Base-by-base conservation (phyloP, 495 filamentous ascomycete species). In the Penicillium pulvis region DNA sequence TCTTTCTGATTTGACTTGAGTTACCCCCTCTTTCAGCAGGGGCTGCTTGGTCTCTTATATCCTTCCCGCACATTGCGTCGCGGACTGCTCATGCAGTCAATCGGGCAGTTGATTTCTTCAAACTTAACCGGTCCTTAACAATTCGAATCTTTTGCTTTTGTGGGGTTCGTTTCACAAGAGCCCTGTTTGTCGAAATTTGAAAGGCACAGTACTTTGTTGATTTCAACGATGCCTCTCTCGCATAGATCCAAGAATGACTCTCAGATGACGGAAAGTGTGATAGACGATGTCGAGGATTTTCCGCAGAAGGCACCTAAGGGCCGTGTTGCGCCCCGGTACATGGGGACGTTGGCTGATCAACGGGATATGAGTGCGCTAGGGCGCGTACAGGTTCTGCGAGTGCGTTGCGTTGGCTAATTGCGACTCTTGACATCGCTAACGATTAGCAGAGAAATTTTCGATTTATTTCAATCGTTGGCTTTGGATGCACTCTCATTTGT, bases 381-480 rank as follows among this genome's bases (percentile, higher is more conserved):
- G 6, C 65, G 72, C 64, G 68, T 70, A 7, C 77, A 80, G 49
- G 74, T 79, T 39, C 58, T 80, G n/a, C 66, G 77, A 52, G 75
- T 80, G 60, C 58, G 71, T 60, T 41, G 14, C 24, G 3, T 51
- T 12, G 33, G 17, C 28, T 7, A 28, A 28, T 55, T 45, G 31
- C 16, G 23, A 51, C 19, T 44, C 16, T 33, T 16, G 23, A 19
- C 19, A 24, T 31, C 16, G 47, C 57, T 68, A 46, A 65, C 56
- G 23, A 45, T 30, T 17, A 31, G n/a, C 47, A 82, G 79, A 70
- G 79, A 52, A 81, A 81, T 46, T 82, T 82, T 63, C 67, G 72
- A 54, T 80, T 80, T 51, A 64, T 80, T 7, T 79, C 78, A 3
- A 79, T 80, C 47, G 60, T 82, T 20, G 79, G 78, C 5, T 82